Evolutionary conservation across 352 stramenopile genomes (phyloP).

Genomic region (Phytopythium vexans): DNA sequence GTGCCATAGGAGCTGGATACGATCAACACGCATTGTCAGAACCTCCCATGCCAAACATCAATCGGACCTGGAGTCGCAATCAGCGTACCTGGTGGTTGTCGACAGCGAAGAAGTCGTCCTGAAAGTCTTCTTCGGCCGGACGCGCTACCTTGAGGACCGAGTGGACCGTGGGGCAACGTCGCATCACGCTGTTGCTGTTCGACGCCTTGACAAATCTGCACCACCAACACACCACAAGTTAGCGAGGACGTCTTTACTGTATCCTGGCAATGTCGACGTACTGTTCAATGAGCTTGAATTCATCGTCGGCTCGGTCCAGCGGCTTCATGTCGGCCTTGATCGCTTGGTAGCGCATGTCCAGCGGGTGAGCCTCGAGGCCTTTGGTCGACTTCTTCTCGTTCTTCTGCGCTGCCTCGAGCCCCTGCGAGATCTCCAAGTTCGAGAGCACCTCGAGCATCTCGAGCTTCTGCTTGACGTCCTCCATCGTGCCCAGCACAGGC

Average conservation of each 20-base stretch:
- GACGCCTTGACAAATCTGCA: conserved; percentile 57
- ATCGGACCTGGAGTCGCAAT: too few species aligned
- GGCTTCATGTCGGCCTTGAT: conserved; percentile 47
- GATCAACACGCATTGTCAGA: too few species aligned
- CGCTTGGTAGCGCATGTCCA: conserved; percentile 53
- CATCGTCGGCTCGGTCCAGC: conserved; percentile 24
- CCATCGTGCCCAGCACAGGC: conserved; percentile 46
- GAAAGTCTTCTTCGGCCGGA: conserved; percentile 37
- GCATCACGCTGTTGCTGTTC: conserved; percentile 28
- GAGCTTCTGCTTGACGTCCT: conserved; percentile 56
- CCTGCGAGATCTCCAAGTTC: conserved; percentile 63
- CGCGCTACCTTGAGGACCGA: conserved; percentile 50
- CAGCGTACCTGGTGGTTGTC: conserved; percentile 50
- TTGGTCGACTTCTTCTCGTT: conserved; percentile 4
- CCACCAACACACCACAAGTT: not conserved
- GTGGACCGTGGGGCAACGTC: conserved; percentile 24
- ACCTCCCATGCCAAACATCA: too few species aligned
- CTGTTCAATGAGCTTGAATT: conserved; percentile 57
- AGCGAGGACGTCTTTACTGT: not conserved
- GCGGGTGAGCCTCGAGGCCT: conserved; percentile 20
- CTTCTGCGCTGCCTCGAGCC: conserved; percentile 36
- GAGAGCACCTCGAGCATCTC: conserved; percentile 57
- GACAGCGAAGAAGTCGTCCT: conserved; percentile 30
- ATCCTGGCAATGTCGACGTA: conserved; percentile 3
- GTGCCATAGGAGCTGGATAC: conserved; percentile 49